Conservation (phyloP, 179 eudicot species). For the Camellia oleifera region DNA sequence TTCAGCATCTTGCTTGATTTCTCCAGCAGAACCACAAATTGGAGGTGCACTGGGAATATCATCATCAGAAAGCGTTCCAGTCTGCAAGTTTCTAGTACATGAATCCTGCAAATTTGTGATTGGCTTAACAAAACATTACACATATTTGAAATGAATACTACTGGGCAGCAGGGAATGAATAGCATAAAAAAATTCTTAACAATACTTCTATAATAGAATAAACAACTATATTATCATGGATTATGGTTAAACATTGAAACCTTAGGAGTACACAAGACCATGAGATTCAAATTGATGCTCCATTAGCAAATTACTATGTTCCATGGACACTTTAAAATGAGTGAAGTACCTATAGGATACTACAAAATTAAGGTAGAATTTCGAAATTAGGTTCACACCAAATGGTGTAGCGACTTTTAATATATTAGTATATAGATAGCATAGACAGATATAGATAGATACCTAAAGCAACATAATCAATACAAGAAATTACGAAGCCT, state of each 20-base stretch:
- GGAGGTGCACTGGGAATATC: constrained; percentile 93
- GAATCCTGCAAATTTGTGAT: constrained; percentile 23
- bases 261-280: neutral
- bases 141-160: neutral
- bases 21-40: constrained; percentile 41
- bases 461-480: neutral
- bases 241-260: neutral
- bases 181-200: neutral
- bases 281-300: neutral
- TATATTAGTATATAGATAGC: too few species aligned
- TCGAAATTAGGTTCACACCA: too few species aligned
- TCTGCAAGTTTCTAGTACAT: constrained; percentile 18
- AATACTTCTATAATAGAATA: neutral
- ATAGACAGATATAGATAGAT: too few species aligned
- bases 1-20: constrained; percentile 29
- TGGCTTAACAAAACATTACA: neutral
- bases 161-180: neutral
- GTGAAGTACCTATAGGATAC: neutral
- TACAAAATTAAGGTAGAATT: neutral
- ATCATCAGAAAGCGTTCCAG: constrained; percentile 29
- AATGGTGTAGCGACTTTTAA: too few species aligned
- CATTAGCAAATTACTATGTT: neutral
- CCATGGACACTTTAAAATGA: neutral
- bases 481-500: neutral
- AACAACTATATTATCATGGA: neutral